Evolutionary conservation across 73 alveolate genomes (phyloP).

Genomic region (Paramecium bursaria): DNA sequence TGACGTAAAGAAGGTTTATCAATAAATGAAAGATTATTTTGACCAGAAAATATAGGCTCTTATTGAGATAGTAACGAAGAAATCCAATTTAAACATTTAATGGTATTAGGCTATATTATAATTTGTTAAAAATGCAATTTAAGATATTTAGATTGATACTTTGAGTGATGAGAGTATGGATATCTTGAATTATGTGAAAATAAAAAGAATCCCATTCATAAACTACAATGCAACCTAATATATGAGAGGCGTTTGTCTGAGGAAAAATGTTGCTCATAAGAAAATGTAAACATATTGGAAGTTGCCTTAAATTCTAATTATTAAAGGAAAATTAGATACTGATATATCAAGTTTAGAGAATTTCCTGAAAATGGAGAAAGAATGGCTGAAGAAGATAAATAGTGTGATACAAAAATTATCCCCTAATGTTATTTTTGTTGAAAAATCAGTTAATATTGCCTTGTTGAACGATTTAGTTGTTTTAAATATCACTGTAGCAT

Average conservation of each 20-base stretch:
- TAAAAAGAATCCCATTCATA: slow-evolving; percentile 13
- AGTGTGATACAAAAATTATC: not conserved
- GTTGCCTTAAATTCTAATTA: not conserved
- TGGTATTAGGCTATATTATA: not conserved
- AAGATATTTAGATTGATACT: not conserved
- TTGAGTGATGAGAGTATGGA: not conserved
- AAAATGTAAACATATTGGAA: slow-evolving; percentile 30
- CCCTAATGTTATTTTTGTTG: slow-evolving; percentile 39
- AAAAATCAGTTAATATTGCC: not conserved
- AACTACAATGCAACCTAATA: slow-evolving; percentile 16
- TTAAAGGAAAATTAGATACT: not conserved
- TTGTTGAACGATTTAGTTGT: not conserved
- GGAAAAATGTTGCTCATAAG: slow-evolving; percentile 27
- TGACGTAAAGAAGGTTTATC: not conserved
- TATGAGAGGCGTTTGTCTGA: not conserved
- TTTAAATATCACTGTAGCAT: not conserved
- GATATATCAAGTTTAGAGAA: slow-evolving; percentile 15
- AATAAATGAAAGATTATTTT: not conserved
- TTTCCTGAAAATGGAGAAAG: slow-evolving; percentile 1
- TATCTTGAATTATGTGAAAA: not conserved
- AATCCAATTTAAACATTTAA: not conserved
- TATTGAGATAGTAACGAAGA: not conserved
- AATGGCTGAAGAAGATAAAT: slow-evolving; percentile 1
- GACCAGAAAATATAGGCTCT: not conserved
- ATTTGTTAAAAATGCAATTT: not conserved